Evolutionary conservation across 2,329 filamentous ascomycete genomes (phyloP), one percentile per base, ranked within the genome.

Genomic region (Pseudogymnoascus sp.): DNA sequence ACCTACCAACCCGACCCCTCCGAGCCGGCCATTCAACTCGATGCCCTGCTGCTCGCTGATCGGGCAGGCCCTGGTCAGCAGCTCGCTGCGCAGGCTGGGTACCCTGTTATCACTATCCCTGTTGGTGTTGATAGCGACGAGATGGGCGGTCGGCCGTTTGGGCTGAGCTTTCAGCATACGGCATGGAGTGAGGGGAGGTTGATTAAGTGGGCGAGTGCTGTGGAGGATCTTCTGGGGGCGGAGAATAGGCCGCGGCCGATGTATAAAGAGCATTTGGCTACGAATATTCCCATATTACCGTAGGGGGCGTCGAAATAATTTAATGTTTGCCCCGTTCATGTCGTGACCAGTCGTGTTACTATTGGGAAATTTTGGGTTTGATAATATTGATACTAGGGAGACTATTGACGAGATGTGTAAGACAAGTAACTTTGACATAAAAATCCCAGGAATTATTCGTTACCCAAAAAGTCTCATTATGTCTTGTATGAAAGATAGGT

Each of bases 171-270:
- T 20, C 39, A 60, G 22, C 14, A 57, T 12, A 60, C 38, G 25
- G 39, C 22, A 7, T 60, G 39, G 39, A 50, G 59, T 38, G 59
- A 60, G 30, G 59, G 22, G 41, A 38, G 22, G 41, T 11, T 60
- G 15, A 36, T 60, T 20, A 57, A 36, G 36, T 53, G 18, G 25
- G 59, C 59, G 18, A 60, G 59, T 57, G 41, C 59, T 2, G 35
- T 60, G 15, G 59, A 60, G 36, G 59, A 60, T 38, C 8, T 60
- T 9, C 15, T 62, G 43, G 57, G 62, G 22, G 33, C n/a, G 41
- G 41, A 9, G 22, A 47, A 9, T 47, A 47, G 41, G 41, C 41
- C 41, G 12, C 22, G 41, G 22, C 41, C 41, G 22, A 47, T 47
- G 41, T 47, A 47, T 28, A 47, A 22, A 12, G 41, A 47, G 41